Percentiles rank a stretch among this genome's conserved stretches.
phyloP scores from a whole-genome alignment of 768 basidiomycete species.

The Lenzites betulinus region DNA sequence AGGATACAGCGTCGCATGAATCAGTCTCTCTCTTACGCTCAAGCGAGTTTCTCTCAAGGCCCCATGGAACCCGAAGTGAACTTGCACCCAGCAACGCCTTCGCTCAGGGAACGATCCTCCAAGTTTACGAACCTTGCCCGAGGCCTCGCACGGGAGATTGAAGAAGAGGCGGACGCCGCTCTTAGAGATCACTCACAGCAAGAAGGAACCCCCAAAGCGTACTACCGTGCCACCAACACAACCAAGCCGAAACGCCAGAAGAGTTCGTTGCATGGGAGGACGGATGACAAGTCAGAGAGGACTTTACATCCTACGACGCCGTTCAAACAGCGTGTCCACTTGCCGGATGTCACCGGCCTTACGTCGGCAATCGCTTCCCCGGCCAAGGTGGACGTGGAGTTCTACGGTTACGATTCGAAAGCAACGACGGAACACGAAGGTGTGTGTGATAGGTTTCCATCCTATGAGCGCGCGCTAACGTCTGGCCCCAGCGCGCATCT shows the following conservation, averaged over 20 bases:
- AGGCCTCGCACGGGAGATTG: slow-evolving; percentile 57
- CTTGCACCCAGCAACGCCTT: slow-evolving; percentile 64
- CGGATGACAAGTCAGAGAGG: slow-evolving; percentile 21
- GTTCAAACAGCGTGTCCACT: slow-evolving; percentile 42
- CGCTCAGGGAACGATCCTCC: slow-evolving; percentile 43
- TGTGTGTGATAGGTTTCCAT: slow-evolving; percentile 31
- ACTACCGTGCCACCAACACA: slow-evolving; percentile 12
- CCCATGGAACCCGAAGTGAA: slow-evolving; percentile 50
- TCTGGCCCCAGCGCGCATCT: slow-evolving; percentile 51
- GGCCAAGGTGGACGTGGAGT: slow-evolving; percentile 53
- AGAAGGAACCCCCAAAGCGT: slow-evolving; percentile 8
- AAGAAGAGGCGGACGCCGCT: slow-evolving; percentile 35
- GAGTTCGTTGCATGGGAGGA: slow-evolving; percentile 43
- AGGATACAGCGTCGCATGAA: slow-evolving; percentile 20
- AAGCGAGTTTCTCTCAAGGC: slow-evolving; percentile 12
- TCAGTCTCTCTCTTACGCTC: slow-evolving; percentile 31
- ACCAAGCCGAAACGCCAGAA: slow-evolving; percentile 23
- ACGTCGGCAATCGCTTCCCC: slow-evolving; percentile 80
- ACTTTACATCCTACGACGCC: slow-evolving; percentile 18
- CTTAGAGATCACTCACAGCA: slow-evolving; percentile 23
- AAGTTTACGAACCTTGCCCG: slow-evolving; percentile 63
- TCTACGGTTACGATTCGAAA: slow-evolving; percentile 50
- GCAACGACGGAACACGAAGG: slow-evolving; percentile 64
- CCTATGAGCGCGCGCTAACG: background rate
- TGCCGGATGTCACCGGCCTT: slow-evolving; percentile 85